Conservation (phyloP, 1,284 basidiomycete genomes). For the Cutaneotrichosporon sp. region DNA sequence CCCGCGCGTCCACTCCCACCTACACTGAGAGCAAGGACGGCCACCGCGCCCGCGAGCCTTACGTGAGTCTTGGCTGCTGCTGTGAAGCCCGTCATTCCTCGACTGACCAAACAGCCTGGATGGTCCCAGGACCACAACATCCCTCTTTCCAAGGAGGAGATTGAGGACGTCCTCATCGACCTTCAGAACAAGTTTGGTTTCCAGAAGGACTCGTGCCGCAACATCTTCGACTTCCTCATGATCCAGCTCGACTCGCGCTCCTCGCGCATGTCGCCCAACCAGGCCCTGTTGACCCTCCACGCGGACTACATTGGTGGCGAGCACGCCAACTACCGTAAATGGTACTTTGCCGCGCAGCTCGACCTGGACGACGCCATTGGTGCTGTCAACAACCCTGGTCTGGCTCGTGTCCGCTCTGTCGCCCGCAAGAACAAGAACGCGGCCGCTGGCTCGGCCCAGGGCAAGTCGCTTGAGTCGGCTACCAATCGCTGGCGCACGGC, state of each 20-base stretch:
- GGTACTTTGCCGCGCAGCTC: slow-evolving; percentile 99
- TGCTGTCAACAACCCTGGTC: slow-evolving; percentile 84
- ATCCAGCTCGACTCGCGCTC: slow-evolving; percentile 94
- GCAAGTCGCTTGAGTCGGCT: slow-evolving; percentile 85
- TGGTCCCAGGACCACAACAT: slow-evolving; percentile 92
- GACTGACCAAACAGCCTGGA: slow-evolving; percentile 66
- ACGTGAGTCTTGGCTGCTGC: slow-evolving; percentile 55
- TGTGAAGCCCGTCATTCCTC: not conserved
- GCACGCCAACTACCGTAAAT: slow-evolving; percentile 95
- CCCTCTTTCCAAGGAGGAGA: slow-evolving; percentile 96
- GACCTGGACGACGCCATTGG: slow-evolving; percentile 98
- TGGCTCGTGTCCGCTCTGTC: slow-evolving; percentile 79
- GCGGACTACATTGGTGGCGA: slow-evolving; percentile 99
- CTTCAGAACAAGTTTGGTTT: slow-evolving; percentile 99
- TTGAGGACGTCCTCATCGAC: slow-evolving; percentile 98
- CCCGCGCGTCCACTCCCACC: slow-evolving; percentile 53
- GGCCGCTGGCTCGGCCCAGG: slow-evolving; percentile 59
- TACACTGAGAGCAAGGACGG: slow-evolving; percentile 59
- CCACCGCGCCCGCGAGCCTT: slow-evolving; percentile 60
- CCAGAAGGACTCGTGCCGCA: slow-evolving; percentile 74
- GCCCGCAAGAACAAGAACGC: slow-evolving; percentile 57
- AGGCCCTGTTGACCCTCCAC: slow-evolving; percentile 91
- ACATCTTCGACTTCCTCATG: slow-evolving; percentile 95
- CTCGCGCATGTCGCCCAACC: slow-evolving; percentile 96
- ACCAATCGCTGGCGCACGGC: slow-evolving; percentile 93